phyloP scores from a whole-genome alignment of 192 early-diverging fungal genomes.

The Linnemannia exigua region DNA sequence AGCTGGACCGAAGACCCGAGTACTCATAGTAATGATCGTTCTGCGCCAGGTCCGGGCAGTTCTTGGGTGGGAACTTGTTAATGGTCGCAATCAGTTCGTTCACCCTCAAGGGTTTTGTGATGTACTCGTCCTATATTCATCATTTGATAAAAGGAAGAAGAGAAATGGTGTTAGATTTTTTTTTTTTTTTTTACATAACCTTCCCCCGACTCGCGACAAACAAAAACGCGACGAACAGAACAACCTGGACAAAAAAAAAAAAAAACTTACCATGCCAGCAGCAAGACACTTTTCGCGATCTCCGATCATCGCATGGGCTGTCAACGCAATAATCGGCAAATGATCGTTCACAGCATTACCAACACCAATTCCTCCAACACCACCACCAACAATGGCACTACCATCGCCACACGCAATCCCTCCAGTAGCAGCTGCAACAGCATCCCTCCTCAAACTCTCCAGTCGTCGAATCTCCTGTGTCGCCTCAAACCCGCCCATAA shows the following conservation, averaged over 20 bases:
- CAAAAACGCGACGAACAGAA: background rate
- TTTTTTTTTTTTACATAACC: background rate
- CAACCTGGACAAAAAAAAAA: background rate
- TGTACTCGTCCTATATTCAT: slow-evolving; percentile 65
- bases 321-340: slow-evolving; percentile 88
- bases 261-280: slow-evolving; percentile 79
- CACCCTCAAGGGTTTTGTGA: slow-evolving; percentile 72
- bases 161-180: slow-evolving; percentile 3
- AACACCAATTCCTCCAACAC: background rate
- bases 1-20: slow-evolving; percentile 17
- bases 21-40: slow-evolving; percentile 39
- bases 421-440: background rate
- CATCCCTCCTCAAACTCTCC: slow-evolving; percentile 67
- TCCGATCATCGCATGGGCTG: slow-evolving; percentile 91
- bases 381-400: slow-evolving; percentile 5
- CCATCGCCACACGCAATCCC: background rate
- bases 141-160: background rate
- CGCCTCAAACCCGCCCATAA: slow-evolving; percentile 93
- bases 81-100: slow-evolving; percentile 77
- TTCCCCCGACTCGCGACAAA: background rate
- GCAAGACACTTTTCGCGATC: slow-evolving; percentile 89
- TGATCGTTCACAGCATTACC: slow-evolving; percentile 48
- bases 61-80: slow-evolving; percentile 72
- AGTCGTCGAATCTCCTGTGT: slow-evolving; percentile 82
- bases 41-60: slow-evolving; percentile 43